Evolutionary conservation across 75 land plant genomes (phyloP), one percentile per base, ranked within the genome.

Genomic region (Gnetum montanum): DNA sequence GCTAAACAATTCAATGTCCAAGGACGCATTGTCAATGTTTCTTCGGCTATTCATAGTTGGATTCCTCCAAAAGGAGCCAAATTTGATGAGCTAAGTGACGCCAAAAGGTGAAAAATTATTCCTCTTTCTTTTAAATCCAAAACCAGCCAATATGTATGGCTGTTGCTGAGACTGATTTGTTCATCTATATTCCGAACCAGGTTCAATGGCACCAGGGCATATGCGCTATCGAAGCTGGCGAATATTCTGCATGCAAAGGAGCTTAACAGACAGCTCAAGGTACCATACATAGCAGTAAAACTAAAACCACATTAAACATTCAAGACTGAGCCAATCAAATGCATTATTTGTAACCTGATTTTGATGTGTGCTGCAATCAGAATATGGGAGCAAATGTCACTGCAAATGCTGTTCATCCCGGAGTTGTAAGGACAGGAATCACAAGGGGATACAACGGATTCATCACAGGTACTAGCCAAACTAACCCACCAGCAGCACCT

Each of bases 381-480:
- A 58, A 72, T 49, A 72, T 80, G 60, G 75, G 57, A 0, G 85
- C 78, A 4, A 77, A 83, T 38, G 84, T 90, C 40, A 88, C 85
- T 0, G 85, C 62, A n/a, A 90, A 90, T 49, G 70, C 94, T 26
- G 82, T 90, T 31, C 94, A 90, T 67, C 96, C 96, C 0, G 96
- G 96, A 0, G 60, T 84, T 6, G 83, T 83, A 2, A 66, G 72
- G 15, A 90, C 96, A 20, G 61, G 78, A 28, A 82, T 87, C 33
- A 79, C 86, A 36, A 63, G 92, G 36, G 80, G 77, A 16, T 70
- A 73, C 11, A 77, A 80, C 51, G 83, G 77, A 28, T 8, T 76
- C 24, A 12, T 77, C 46, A 87, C 84, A 61, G 83, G 90, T 83
- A 12, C 66, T 8, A 23, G 12, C 28, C 1, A 52, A 13, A 20